Evolutionary conservation across 1,284 basidiomycete species (phyloP).

Genomic region (Cryptococcus maquisensis): DNA sequence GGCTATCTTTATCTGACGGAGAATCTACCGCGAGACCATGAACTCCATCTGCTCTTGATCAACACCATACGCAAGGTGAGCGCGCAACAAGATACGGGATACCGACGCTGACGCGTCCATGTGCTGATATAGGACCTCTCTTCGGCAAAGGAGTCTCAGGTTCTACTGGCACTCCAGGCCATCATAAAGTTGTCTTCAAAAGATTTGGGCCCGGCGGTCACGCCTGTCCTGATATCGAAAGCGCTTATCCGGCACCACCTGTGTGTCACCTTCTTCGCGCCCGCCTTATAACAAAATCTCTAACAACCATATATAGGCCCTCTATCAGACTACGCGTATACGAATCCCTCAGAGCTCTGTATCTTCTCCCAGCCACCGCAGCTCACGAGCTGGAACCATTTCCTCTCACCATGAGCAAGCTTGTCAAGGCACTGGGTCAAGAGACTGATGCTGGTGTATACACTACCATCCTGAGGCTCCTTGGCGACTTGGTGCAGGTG

Average conservation of each 20-base stretch:
- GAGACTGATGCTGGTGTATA: slow-evolving; percentile 21
- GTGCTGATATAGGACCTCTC: slow-evolving; percentile 26
- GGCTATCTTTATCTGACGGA: slow-evolving; percentile 44
- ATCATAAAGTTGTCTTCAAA: slow-evolving; percentile 33
- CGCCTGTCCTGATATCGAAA: slow-evolving; percentile 25
- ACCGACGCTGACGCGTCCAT: slow-evolving; percentile 32
- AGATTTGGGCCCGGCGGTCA: slow-evolving; percentile 42
- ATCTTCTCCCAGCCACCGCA: background rate
- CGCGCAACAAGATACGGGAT: background rate
- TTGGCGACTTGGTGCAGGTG: background rate
- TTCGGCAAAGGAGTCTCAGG: background rate
- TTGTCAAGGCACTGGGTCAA: slow-evolving; percentile 16
- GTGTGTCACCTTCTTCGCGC: slow-evolving; percentile 22
- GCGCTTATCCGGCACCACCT: slow-evolving; percentile 27
- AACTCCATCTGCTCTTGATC: slow-evolving; percentile 41
- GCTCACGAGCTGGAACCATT: slow-evolving; percentile 13
- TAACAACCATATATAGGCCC: slow-evolving; percentile 14
- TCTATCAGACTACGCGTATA: slow-evolving; percentile 30
- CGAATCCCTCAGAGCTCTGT: slow-evolving; percentile 24
- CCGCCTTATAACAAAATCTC: background rate
- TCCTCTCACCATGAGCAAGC: slow-evolving; percentile 26
- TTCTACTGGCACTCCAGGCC: slow-evolving; percentile 24
- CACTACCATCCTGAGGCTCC: slow-evolving; percentile 3
- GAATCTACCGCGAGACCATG: slow-evolving; percentile 30
- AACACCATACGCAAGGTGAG: slow-evolving; percentile 47